Conservation (phyloP, 2,329 filamentous ascomycete species). For the Zopfia rhizophila region DNA sequence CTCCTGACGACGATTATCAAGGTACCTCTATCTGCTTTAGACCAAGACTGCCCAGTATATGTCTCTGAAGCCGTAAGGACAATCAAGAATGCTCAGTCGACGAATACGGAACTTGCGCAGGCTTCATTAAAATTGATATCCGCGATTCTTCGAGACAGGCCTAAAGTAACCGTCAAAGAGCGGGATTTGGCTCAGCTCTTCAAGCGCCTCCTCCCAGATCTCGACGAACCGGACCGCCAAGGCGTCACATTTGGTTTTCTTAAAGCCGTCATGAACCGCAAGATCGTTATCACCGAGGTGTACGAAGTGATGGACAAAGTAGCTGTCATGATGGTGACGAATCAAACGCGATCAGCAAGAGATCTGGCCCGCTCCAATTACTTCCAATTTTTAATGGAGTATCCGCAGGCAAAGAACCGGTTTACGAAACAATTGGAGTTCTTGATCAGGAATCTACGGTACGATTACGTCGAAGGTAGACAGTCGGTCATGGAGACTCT, state of each 20-base stretch:
- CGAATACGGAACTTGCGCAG: conserved; percentile 85
- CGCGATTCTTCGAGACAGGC: conserved; percentile 83
- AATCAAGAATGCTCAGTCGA: conserved; percentile 80
- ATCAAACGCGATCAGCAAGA: conserved; percentile 87
- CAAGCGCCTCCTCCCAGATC: conserved; percentile 82
- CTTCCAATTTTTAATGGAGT: conserved; percentile 93
- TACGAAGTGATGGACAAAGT: conserved; percentile 89
- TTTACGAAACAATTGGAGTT: conserved; percentile 92
- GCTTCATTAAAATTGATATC: conserved; percentile 89
- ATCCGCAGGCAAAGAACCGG: conserved; percentile 88
- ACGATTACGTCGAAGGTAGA: conserved; percentile 86
- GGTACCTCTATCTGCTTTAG: conserved; percentile 77
- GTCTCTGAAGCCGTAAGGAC: conserved; percentile 85
- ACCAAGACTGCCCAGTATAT: conserved; percentile 79
- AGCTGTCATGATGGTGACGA: conserved; percentile 93
- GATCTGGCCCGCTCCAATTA: conserved; percentile 90
- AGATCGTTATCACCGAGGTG: conserved; percentile 84
- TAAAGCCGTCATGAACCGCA: conserved; percentile 84
- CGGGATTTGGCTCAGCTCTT: conserved; percentile 84
- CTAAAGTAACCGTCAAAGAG: conserved; percentile 80
- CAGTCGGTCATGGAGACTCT: conserved; percentile 94
- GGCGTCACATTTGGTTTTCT: conserved; percentile 96
- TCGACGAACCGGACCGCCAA: conserved; percentile 91
- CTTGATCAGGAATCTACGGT: conserved; percentile 89
- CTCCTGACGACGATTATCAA: conserved; percentile 87